Base-by-base conservation (phyloP, 2,329 filamentous ascomycete genomes). In the Fusarium brachygibbosum region DNA sequence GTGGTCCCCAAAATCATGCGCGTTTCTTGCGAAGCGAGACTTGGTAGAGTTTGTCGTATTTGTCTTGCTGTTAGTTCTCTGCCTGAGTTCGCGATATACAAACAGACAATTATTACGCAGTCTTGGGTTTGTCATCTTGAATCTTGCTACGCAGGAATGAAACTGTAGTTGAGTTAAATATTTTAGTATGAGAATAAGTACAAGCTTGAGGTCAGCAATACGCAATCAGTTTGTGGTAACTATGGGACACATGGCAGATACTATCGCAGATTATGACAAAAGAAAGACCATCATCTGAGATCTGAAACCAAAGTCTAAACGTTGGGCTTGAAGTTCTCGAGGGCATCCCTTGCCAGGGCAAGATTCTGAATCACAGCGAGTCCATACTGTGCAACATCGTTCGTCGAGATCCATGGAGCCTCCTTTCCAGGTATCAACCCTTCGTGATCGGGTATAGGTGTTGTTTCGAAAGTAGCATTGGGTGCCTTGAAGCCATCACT, bases 331-430 rank as follows among this genome's bases (percentile, higher is more conserved):
- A 68, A 70, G 0, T 45, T 23, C 16, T 70, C 68, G 1, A 74
- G 59, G 4, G 67, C 49, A 11, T 75, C 63, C 35, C 68, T 70
- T 1, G 56, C 75, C 34, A 81, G 71, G 4, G 85, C 84, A 68
- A 90, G 66, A 54, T 87, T 84, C 70, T 87, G 84, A 59, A 90
- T 88, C 0, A 82, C 85, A 2, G 86, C 84, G 50, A 89, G 66
- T 1, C 87, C 87, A 74, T 88, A 90, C 61, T 86, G 80, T 0
- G 87, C 85, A 8, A 83, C 80, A 41, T 84, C 85, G 68, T 89
- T 89, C 0, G 87, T 88, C 3, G 82, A 81, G 1, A 90, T 69
- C 87, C 87, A 90, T 0, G 79, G 74, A 0, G 86, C 87, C 75
- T 90, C 87, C 19, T 88, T 83, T 0, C 87, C 80, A 0, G 83